Conservation (phyloP, 495 filamentous ascomycete species). For the Trichoderma virens region DNA sequence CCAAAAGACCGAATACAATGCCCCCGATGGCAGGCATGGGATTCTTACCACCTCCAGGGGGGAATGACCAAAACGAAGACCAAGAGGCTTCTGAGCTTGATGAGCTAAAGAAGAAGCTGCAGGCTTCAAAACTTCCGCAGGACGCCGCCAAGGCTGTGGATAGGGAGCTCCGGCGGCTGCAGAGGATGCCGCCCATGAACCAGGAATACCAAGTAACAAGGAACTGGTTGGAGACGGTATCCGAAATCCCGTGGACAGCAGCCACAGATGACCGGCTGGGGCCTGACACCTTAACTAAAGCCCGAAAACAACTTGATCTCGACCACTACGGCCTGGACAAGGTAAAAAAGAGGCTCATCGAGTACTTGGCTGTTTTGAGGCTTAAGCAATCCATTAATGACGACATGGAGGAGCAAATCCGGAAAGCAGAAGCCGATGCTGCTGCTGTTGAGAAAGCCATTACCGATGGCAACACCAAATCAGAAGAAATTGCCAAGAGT, state of each 20-base stretch:
- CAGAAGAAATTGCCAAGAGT: constrained; percentile 16
- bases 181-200: constrained; percentile 90
- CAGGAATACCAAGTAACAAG: constrained; percentile 90
- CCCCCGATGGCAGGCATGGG: constrained; percentile 46
- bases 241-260: constrained; percentile 90
- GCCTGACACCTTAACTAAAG: constrained; percentile 65
- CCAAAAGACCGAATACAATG: constrained; percentile 29
- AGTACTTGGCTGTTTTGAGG: constrained; percentile 91
- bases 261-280: constrained; percentile 82
- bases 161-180: constrained; percentile 78
- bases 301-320: constrained; percentile 85
- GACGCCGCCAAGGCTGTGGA: constrained; percentile 78
- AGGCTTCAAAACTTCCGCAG: constrained; percentile 62
- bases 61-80: constrained; percentile 50
- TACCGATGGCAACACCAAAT: constrained; percentile 23
- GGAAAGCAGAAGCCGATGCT: constrained; percentile 52
- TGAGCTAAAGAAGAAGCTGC: constrained; percentile 79
- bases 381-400: constrained; percentile 85
- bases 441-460: constrained; percentile 29
- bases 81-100: constrained; percentile 79
- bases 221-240: constrained; percentile 90
- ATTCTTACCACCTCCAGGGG: constrained; percentile 29
- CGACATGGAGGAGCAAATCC: constrained; percentile 69
- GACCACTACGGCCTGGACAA: constrained; percentile 97
- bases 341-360: constrained; percentile 92